Percentiles rank a stretch among this genome's conserved stretches.
Conservation (phyloP, 2,329 filamentous ascomycete species). For the Neopestalotiopsis rosae region DNA sequence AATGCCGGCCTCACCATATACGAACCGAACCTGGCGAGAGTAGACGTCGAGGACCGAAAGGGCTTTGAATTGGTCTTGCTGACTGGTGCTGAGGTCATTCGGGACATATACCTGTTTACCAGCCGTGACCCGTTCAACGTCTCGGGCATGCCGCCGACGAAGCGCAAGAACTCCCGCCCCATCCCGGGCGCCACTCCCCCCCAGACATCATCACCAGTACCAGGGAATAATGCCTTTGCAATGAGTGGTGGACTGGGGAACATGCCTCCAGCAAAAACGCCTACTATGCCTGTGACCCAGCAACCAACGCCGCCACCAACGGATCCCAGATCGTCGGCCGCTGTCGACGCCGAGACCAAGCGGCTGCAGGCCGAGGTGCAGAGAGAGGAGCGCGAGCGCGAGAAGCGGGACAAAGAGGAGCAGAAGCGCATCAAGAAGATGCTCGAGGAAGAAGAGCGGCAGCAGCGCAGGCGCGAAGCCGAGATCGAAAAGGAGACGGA, state of each 20-base stretch:
- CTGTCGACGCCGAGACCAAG: slow-evolving; percentile 78
- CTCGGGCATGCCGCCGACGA: slow-evolving; percentile 44
- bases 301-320: slow-evolving; percentile 27
- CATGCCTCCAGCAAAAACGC: slow-evolving; percentile 46
- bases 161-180: slow-evolving; percentile 52
- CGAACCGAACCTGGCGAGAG: slow-evolving; percentile 87
- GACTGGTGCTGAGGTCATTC: slow-evolving; percentile 66
- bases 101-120: slow-evolving; percentile 68
- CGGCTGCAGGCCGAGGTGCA: slow-evolving; percentile 66
- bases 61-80: slow-evolving; percentile 85
- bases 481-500: slow-evolving; percentile 83
- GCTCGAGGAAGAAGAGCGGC: slow-evolving; percentile 69
- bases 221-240: slow-evolving; percentile 28
- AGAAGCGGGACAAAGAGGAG: slow-evolving; percentile 59
- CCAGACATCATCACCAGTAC: slow-evolving; percentile 28
- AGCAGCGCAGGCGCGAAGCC: slow-evolving; percentile 59
- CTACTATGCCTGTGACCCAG: slow-evolving; percentile 31
- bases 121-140: slow-evolving; percentile 82
- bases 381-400: slow-evolving; percentile 59
- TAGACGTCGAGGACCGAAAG: slow-evolving; percentile 93
- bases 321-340: slow-evolving; percentile 41
- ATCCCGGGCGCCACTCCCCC: slow-evolving; percentile 30
- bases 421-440: slow-evolving; percentile 67
- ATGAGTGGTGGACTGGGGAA: slow-evolving; percentile 51
- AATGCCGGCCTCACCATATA: slow-evolving; percentile 78